phyloP scores from a whole-genome alignment of 495 filamentous ascomycete species.

The Penicillium daleae region DNA sequence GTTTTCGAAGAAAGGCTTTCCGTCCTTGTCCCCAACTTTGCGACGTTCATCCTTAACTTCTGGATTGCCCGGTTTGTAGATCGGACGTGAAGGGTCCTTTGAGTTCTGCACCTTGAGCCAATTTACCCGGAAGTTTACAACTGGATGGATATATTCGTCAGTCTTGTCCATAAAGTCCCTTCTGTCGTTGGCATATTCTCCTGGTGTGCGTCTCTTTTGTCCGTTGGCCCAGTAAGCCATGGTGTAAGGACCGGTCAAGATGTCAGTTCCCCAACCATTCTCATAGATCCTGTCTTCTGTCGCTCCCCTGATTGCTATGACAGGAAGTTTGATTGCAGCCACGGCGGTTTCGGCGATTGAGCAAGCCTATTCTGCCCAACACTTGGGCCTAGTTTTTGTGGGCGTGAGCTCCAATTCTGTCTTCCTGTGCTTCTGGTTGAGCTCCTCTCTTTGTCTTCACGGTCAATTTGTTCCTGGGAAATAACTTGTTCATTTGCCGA shows the following conservation, averaged over 20 bases:
- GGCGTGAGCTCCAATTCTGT: neutral
- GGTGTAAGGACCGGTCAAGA: slow-evolving; percentile 23
- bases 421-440: slow-evolving; percentile 4
- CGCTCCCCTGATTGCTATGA: neutral
- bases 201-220: slow-evolving; percentile 22
- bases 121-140: slow-evolving; percentile 21
- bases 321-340: slow-evolving; percentile 10
- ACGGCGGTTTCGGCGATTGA: neutral
- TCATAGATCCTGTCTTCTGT: slow-evolving; percentile 1
- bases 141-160: slow-evolving; percentile 25
- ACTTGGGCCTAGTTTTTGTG: neutral
- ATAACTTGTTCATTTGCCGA: slow-evolving; percentile 25
- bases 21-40: slow-evolving; percentile 9
- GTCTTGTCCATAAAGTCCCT: slow-evolving; percentile 16
- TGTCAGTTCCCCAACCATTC: slow-evolving; percentile 27
- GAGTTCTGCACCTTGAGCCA: slow-evolving; percentile 14
- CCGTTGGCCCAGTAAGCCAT: slow-evolving; percentile 29
- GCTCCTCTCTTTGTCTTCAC: slow-evolving; percentile 8
- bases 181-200: slow-evolving; percentile 13
- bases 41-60: slow-evolving; percentile 18
- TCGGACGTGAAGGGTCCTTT: neutral
- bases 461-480: slow-evolving; percentile 12
- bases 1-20: slow-evolving; percentile 20
- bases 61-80: slow-evolving; percentile 20
- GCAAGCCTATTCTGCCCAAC: slow-evolving; percentile 13